Conservation (phyloP, 1,284 basidiomycete species). For the Cryptococcus sp. region DNA sequence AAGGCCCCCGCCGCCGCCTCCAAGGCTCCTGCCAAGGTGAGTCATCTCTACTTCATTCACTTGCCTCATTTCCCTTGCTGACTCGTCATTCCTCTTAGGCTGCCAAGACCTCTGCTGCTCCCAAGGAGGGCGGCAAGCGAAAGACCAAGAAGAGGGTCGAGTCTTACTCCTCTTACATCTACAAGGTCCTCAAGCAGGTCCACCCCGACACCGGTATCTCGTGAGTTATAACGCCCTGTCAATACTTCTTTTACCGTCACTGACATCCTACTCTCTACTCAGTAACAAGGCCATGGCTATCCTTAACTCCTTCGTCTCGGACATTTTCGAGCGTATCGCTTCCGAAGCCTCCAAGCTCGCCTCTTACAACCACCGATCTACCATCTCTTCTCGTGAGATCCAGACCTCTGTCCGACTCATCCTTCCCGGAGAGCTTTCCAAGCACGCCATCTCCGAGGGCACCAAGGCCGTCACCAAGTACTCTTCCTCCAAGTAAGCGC, state of each 20-base stretch:
- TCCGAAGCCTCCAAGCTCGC: conserved; percentile 88
- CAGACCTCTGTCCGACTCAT: conserved; percentile 89
- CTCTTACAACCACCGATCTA: conserved; percentile 89
- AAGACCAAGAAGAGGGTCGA: conserved; percentile 84
- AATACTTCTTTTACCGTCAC: not conserved
- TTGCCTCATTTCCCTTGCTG: not conserved
- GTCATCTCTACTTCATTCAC: conserved; percentile 52
- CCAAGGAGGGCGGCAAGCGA: conserved; percentile 75
- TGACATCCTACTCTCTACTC: conserved; percentile 52
- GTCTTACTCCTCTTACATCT: conserved; percentile 92
- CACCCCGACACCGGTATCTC: conserved; percentile 94
- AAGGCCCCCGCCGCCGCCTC: conserved; percentile 56
- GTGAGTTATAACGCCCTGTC: conserved; percentile 27
- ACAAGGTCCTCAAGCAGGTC: conserved; percentile 70
- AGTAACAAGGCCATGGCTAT: conserved; percentile 93
- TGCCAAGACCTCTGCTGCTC: conserved; percentile 69
- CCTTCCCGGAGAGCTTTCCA: conserved; percentile 77
- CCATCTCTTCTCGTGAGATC: conserved; percentile 90
- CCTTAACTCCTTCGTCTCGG: conserved; percentile 88
- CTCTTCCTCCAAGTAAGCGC: conserved; percentile 56
- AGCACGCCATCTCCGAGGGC: conserved; percentile 82
- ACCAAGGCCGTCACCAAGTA: conserved; percentile 60
- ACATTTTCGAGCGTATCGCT: conserved; percentile 92
- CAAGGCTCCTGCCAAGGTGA: conserved; percentile 58
- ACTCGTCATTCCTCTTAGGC: conserved; percentile 49